Evolutionary conservation across 2,329 filamentous ascomycete species (phyloP), one percentile per base, ranked within the genome.

Genomic region (Penicillium frequentans): DNA sequence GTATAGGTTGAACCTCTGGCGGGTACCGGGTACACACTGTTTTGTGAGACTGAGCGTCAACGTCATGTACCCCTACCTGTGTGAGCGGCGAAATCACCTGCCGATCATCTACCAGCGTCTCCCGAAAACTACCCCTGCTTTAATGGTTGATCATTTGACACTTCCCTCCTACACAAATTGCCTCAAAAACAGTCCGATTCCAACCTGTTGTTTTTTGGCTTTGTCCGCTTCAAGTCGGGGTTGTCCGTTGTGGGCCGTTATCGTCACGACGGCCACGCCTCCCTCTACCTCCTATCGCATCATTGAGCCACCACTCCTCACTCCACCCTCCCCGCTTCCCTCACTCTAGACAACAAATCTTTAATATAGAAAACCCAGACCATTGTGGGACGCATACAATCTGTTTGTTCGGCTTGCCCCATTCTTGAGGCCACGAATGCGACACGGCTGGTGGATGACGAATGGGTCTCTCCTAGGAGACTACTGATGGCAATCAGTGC

Each of bases 401-500:
- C 46, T 45, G 16, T 24, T 49, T 54, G 42, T 46, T 59, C 61
- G 51, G 39, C 24, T 39, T 26, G 24, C 33, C 55, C 47, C 23
- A 54, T 54, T 49, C 43, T 45, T 53, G 51, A 61, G 57, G 55
- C 60, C 59, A 63, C 61, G 66, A 61, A 64, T 67, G 67, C 66
- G 61, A 68, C 60, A 61, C 55, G 58, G 53, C 55, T 52, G 58
- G 64, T 70, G 65, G 59, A 73, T 73, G 67, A 70, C 71, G 73
- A 69, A 73, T 74, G 73, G 64, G 64, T 67, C 65, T 70, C 62
- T 65, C 58, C 56, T 71, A 68, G 59, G 64, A 63, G 63, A 66
- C 65, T 60, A 68, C 68, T 68, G 68, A 74, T 72, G 71, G 69
- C 70, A 70, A 65, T 62, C 61, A 62, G 62, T 66, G 68, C 68